Evolutionary conservation across 1,139 yeast species (phyloP), one percentile per base, ranked within the genome.

Genomic region (Kluyveromyces sp.): DNA sequence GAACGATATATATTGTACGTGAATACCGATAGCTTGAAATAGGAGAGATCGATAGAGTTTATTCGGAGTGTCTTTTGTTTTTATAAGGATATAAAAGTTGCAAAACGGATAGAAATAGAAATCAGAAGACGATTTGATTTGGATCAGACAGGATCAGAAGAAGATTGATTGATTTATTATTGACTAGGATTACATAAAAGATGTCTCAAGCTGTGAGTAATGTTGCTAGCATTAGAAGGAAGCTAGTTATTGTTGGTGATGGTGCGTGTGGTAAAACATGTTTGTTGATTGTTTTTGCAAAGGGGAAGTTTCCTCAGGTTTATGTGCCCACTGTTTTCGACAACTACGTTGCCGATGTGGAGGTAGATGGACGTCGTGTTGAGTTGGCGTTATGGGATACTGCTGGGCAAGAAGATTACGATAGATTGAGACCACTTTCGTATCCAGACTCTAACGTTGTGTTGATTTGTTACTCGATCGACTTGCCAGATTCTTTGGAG

Each of bases 341-440:
- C 68, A 87, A 88, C 74, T 87, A 88, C 68, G 95, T 86, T 58
- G 90, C 95, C 37, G 94, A 86, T 63, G 95, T 89, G 48, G 94
- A 84, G 66, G 94, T 88, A 52, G 90, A 89, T 63, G 96, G 96
- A 48, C 83, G 95, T 73, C 84, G 86, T 68, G 95, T 88, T 48
- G 95, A 87, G 66, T 76, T 89, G 70, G 95, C 96, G 32, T 75
- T 88, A 55, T 88, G 96, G 96, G 97, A 88, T 85, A 89, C 96
- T 61, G 96, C 96, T 49, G 96, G 96, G 53, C 96, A 87, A 75
- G 95, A 87, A 73, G 96, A 87, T 72, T 88, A 87, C 70, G 95
- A 87, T 68, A 83, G 96, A 72, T 77, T 88, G 66, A 82, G 96
- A 73, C 96, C 96, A 26, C 75, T 88, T 60, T 83, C 94, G 31